phyloP scores from a whole-genome alignment of 73 alveolate genomes.

The Stentor roeselii region DNA sequence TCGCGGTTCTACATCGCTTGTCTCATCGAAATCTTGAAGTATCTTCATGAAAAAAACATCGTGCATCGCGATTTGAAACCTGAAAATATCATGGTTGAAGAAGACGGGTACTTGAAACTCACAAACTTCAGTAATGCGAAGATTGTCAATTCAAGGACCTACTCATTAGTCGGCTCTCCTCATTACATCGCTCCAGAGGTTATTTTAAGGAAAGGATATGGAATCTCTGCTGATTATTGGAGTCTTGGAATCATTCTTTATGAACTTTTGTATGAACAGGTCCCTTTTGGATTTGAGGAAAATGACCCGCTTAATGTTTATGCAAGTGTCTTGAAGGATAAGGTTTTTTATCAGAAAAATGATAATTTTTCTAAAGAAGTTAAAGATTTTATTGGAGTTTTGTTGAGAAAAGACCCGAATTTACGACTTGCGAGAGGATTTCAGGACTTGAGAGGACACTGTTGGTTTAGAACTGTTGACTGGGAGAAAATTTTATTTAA shows the following conservation, averaged over 20 bases:
- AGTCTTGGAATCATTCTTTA: constrained; percentile 52
- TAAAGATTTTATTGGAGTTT: not conserved
- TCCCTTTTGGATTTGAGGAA: constrained; percentile 60
- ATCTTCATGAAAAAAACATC: constrained; percentile 56
- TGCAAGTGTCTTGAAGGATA: not conserved
- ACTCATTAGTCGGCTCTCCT: constrained; percentile 58
- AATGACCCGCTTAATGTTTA: constrained; percentile 54
- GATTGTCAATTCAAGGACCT: constrained; percentile 42
- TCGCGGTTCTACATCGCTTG: constrained; percentile 27
- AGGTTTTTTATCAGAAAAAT: not conserved
- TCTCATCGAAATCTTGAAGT: constrained; percentile 11
- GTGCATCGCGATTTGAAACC: constrained; percentile 57
- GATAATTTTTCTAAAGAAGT: not conserved
- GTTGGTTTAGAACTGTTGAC: constrained; percentile 24
- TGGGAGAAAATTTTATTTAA: constrained; percentile 24
- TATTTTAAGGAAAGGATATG: constrained; percentile 51
- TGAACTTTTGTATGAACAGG: constrained; percentile 52
- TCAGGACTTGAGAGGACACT: constrained; percentile 9
- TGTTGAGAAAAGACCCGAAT: constrained; percentile 7
- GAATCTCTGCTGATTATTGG: constrained; percentile 55
- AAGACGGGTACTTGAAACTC: constrained; percentile 54
- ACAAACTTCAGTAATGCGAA: constrained; percentile 62
- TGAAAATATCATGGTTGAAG: constrained; percentile 54
- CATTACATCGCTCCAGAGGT: constrained; percentile 73
- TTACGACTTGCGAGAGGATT: not conserved